Base-by-base conservation (phyloP, 2,329 filamentous ascomycete genomes). In the Talaromyces pinophilus region DNA sequence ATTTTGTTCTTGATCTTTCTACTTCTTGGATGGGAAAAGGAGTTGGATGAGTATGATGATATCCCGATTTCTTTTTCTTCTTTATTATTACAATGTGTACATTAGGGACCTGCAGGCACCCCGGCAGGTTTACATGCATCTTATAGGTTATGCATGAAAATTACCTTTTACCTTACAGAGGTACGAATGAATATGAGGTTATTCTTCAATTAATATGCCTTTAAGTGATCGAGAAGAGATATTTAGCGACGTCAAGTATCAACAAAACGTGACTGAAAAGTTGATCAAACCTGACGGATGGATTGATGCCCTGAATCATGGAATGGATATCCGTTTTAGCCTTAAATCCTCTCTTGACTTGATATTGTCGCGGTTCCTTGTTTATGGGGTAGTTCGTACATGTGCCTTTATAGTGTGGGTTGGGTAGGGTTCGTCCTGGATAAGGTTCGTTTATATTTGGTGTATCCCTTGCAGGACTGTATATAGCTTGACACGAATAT, bases 401-500 rank as follows among this genome's bases (percentile, higher is more conserved):
- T 25, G 44, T 48, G 8, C 19, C 44, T 48, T 48, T 48, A 48
- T 15, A 48, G 44, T 19, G 44, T 40, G 13, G 38, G 13, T 15
- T 25, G 25, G 25, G 25, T 25, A 25, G 30, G 30, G 30, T 33
- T n/a, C 7, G 5, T 44, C 44, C 44, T 48, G 19, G 8, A 28
- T 13, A 50, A 28, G 59, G 42, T 11, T n/a, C 11, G 17, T 17
- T 50, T 33, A 8, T 17, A n/a, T 10, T 30, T 15, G 15, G 7
- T n/a, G 50, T 40, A 62, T 62, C 60, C 60, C 60, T 62, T 62
- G 60, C 60, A 52, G 30, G 8, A 2, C 28, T 55, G 52, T 55
- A 5, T n/a, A 10, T 19, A 33, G 3, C 2, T 17, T 50, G 5
- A 38, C 3, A 15, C n/a, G 8, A 55, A 35, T 17, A 38, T 1